Percentiles rank a stretch among this genome's conserved stretches.
Conservation (phyloP, 2,329 filamentous ascomycete species). For the Ophiostoma ulmi region DNA sequence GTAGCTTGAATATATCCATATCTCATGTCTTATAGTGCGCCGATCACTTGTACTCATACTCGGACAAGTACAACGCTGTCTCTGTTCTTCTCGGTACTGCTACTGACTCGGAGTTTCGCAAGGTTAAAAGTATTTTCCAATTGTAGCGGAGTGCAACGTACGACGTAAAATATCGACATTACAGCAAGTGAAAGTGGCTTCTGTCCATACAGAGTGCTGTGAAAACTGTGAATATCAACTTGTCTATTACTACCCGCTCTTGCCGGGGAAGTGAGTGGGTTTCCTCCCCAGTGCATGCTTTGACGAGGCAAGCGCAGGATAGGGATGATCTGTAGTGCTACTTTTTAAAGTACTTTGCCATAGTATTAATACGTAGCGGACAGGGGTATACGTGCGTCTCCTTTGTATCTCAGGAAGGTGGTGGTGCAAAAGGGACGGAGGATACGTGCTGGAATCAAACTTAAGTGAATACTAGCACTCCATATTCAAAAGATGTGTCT, state of each 20-base stretch:
- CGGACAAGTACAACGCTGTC: constrained; percentile 6
- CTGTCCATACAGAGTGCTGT: not conserved
- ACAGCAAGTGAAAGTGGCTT: not conserved
- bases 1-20: too few relatives aligned
- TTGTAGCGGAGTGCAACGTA: not conserved
- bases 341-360: not conserved
- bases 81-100: constrained; percentile 3
- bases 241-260: constrained; percentile 17
- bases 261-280: constrained; percentile 24
- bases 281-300: constrained; percentile 20
- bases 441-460: not conserved
- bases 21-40: not conserved
- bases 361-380: not conserved
- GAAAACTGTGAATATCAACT: not conserved
- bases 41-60: constrained; percentile 9
- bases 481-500: not conserved
- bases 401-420: not conserved
- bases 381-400: constrained; percentile 1
- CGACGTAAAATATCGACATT: not conserved
- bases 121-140: not conserved
- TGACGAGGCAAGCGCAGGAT: constrained; percentile 27
- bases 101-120: not conserved
- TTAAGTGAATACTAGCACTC: not conserved
- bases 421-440: not conserved
- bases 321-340: not conserved